Evolutionary conservation across 1,284 basidiomycete genomes (phyloP), one percentile per base, ranked within the genome.

Genomic region (Leccinum solheimii): DNA sequence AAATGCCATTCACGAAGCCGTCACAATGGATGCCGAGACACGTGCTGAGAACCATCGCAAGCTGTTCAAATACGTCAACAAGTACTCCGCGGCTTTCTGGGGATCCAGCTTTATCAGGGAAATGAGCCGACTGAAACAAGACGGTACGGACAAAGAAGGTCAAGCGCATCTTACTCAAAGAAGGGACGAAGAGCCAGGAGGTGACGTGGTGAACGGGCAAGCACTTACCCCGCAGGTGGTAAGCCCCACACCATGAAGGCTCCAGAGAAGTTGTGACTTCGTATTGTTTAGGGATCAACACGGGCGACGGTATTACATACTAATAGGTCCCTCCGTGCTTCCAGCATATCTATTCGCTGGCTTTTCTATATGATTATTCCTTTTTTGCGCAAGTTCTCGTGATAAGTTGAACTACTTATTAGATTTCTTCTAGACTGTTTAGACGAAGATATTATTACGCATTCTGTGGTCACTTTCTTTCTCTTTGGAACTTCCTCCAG

Each of bases 11-110:
- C 89, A 96, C 76, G 88, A 94, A 73, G 95, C 97, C 0, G 87
- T 99, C 62, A 96, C 92, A 2, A 95, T 97, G 92, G 85, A 88
- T 54, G 79, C 84, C 2, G 87, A 90, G 53, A 86, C 84, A 54
- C 86, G 94, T 21, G 88, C 90, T 45, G 91, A 94, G 77, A 98
- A 98, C 79, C 95, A 97, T 76, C 83, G 90, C 66, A 99, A 99
- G 78, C 81, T 99, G 65, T 96, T 94, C 83, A 93, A 94, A 80
- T 97, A 97, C 76, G 93, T 97, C 64, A 90, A 88, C 78, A 96
- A 96, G 77, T 95, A 96, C 80, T 95, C 91, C 56, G 90, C 94
- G 36, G 88, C 92, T 58, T 95, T 92, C 75, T 97, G 95, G 95
- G 94, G 94, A 49, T 90, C 87, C 51, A 90, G 90, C 56, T 96